These are phyloP conservation scores for Camellia oleifera DNA, from an alignment of 179 eudicot genomes.

Conservation along the genomic window DNA sequence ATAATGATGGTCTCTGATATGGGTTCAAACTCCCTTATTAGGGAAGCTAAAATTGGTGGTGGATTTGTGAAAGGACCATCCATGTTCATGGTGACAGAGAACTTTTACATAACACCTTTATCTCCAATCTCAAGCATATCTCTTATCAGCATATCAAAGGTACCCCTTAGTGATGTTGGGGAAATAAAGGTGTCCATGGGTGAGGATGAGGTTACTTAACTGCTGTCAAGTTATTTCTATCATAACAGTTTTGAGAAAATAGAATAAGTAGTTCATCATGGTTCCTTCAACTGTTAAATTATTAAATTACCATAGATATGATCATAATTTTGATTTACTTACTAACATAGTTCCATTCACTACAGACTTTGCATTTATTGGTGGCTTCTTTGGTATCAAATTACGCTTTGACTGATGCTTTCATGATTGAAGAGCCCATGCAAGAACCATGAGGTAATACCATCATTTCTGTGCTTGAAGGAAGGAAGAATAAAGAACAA, in stretches of 20 bases:
- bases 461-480: neutral
- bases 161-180: neutral
- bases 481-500: neutral
- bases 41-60: neutral
- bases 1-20: accelerated
- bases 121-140: too few relatives aligned
- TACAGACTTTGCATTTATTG: neutral
- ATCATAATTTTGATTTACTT: neutral
- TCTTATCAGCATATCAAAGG: neutral
- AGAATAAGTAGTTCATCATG: neutral
- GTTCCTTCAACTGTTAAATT: neutral
- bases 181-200: neutral
- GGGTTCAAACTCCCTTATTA: neutral
- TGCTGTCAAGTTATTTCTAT: neutral
- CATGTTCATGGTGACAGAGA: too few relatives aligned
- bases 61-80: neutral
- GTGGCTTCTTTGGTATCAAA: neutral
- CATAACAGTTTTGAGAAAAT: neutral
- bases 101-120: too few relatives aligned
- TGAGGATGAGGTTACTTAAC: neutral
- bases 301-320: neutral
- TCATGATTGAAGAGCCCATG: neutral
- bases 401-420: slow-evolving; percentile 9
- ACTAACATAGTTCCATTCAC: neutral
- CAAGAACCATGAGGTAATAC: neutral